Conservation (phyloP, 2,329 filamentous ascomycete species). For the Penicillium brevicompactum region DNA sequence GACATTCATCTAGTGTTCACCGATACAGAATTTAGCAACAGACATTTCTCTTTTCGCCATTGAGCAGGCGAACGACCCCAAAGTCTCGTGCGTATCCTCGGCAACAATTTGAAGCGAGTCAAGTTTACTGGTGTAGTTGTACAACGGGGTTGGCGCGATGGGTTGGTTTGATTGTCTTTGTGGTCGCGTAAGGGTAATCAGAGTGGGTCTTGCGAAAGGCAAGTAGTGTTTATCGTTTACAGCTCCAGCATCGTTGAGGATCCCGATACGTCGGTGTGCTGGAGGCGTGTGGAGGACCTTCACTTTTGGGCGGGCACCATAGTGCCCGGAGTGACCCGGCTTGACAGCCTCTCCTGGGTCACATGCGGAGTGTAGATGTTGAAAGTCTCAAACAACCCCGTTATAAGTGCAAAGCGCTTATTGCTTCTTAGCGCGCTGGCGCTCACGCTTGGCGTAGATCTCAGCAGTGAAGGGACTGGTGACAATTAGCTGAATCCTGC, state of each 20-base stretch:
- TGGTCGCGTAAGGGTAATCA: slow-evolving; percentile 26
- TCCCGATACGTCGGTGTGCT: slow-evolving; percentile 21
- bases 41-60: neutral
- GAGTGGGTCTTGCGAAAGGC: slow-evolving; percentile 8
- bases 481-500: slow-evolving; percentile 14
- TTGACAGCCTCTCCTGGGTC: slow-evolving; percentile 11
- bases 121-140: slow-evolving; percentile 6
- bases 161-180: slow-evolving; percentile 13
- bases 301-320: slow-evolving; percentile 1
- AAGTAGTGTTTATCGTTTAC: slow-evolving; percentile 26
- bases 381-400: slow-evolving; percentile 30
- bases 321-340: neutral
- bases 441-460: slow-evolving; percentile 78
- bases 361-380: slow-evolving; percentile 30
- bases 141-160: slow-evolving; percentile 22
- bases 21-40: neutral
- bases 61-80: neutral
- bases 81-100: neutral
- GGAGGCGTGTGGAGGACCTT: slow-evolving; percentile 7
- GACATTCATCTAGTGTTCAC: neutral
- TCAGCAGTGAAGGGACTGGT: slow-evolving; percentile 78
- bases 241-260: slow-evolving; percentile 33
- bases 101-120: neutral
- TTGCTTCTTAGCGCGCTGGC: slow-evolving; percentile 43
- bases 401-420: slow-evolving; percentile 27